Evolutionary conservation across 768 basidiomycete species (phyloP).

Genomic region (Leucocoprinus leucothites): DNA sequence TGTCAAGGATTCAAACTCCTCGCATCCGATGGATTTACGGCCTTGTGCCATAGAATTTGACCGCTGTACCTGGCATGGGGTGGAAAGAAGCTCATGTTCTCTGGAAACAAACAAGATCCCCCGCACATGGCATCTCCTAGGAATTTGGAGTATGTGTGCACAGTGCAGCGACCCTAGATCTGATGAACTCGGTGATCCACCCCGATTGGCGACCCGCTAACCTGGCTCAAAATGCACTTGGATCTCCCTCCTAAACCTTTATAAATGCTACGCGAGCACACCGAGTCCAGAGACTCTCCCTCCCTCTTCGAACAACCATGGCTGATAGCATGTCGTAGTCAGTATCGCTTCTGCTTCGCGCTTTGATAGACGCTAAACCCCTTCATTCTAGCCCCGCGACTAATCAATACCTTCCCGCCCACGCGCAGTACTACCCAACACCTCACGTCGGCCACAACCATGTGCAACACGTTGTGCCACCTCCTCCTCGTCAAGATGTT

Average conservation of each 20-base stretch:
- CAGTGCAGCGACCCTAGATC: slow-evolving; percentile 64
- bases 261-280: slow-evolving; percentile 50
- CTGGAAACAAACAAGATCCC: slow-evolving; percentile 40
- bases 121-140: slow-evolving; percentile 42
- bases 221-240: slow-evolving; percentile 42
- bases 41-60: slow-evolving; percentile 21
- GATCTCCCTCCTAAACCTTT: slow-evolving; percentile 36
- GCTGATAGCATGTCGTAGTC: slow-evolving; percentile 55
- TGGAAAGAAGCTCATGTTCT: slow-evolving; percentile 25
- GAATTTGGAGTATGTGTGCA: slow-evolving; percentile 42
- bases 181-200: slow-evolving; percentile 58
- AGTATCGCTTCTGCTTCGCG: slow-evolving; percentile 23
- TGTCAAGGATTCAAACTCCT: slow-evolving; percentile 9
- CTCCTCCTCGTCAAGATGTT: slow-evolving; percentile 46
- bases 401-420: slow-evolving; percentile 39
- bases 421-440: slow-evolving; percentile 36
- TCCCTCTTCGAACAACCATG: slow-evolving; percentile 42
- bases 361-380: slow-evolving; percentile 17
- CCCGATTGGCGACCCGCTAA: slow-evolving; percentile 41
- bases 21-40: slow-evolving; percentile 13
- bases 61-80: slow-evolving; percentile 36
- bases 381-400: slow-evolving; percentile 30
- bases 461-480: slow-evolving; percentile 28
- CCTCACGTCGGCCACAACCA: slow-evolving; percentile 36
- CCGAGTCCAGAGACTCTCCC: slow-evolving; percentile 33